These are phyloP conservation scores for Hyphopichia khmerensis DNA, from an alignment of 1,139 yeast species.

Conservation along the genomic window DNA sequence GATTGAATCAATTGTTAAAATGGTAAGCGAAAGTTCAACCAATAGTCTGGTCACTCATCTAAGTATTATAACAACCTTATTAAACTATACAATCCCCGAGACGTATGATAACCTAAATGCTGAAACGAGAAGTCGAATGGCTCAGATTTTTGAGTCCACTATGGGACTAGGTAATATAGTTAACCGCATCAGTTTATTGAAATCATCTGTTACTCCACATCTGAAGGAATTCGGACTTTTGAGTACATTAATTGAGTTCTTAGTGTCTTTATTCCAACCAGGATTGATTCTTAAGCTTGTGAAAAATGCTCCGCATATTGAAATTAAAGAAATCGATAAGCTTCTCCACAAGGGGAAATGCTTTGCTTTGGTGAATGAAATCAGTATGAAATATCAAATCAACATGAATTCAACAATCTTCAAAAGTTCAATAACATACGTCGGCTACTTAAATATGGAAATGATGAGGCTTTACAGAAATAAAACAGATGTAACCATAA, in stretches of 20 bases:
- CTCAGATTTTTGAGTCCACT: constrained; percentile 17
- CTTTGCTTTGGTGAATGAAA: constrained; percentile 27
- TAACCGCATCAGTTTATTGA: constrained; percentile 13
- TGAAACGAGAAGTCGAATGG: constrained; percentile 10
- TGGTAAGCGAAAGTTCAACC: constrained; percentile 2
- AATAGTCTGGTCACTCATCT: constrained; percentile 8
- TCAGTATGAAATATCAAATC: constrained; percentile 7
- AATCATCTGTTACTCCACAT: constrained; percentile 1
- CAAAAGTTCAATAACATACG: constrained; percentile 19
- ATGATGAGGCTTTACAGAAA: constrained; percentile 12
- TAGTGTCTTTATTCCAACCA: constrained; percentile 15
- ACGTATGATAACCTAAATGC: constrained; percentile 17
- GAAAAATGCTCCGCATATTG: constrained; percentile 8
- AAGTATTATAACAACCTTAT: constrained; percentile 20
- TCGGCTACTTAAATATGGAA: constrained; percentile 18
- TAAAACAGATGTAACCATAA: constrained; percentile 7
- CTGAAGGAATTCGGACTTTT: constrained; percentile 1
- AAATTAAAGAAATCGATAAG: constrained; percentile 35
- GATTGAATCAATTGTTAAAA: constrained; percentile 11
- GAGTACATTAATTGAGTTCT: neutral
- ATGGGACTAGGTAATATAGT: constrained; percentile 32
- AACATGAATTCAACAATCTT: constrained; percentile 14
- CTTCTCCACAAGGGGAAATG: constrained; percentile 35
- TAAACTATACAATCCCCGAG: constrained; percentile 34
- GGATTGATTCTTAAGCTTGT: constrained; percentile 16